Percentiles rank a stretch among this genome's conserved stretches.
Conservation (phyloP, 1,284 basidiomycete species). For the Phlebopus sp. region DNA sequence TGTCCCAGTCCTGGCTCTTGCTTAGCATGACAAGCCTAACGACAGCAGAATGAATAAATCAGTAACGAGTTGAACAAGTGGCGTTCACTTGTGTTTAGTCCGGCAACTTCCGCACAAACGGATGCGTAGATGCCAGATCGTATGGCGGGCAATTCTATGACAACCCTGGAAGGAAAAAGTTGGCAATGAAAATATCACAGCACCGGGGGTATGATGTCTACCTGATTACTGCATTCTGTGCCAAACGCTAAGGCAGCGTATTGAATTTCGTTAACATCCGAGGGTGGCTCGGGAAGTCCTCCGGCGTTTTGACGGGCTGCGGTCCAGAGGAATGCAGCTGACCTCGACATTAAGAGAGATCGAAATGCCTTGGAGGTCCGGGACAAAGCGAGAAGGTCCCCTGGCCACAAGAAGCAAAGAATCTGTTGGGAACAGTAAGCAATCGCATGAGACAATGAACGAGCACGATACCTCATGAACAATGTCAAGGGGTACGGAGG, state of each 20-base stretch:
- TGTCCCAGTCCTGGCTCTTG: conserved; percentile 7
- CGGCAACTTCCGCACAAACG: conserved; percentile 28
- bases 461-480: conserved; percentile 20
- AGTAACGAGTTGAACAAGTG: background rate
- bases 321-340: conserved; percentile 27
- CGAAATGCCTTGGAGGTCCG: conserved; percentile 30
- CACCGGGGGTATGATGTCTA: conserved; percentile 1
- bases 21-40: conserved; percentile 21
- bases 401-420: conserved; percentile 24
- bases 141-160: conserved; percentile 25
- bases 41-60: background rate
- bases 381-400: conserved; percentile 30
- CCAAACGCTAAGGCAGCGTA: conserved; percentile 36
- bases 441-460: background rate
- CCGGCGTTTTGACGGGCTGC: conserved; percentile 24
- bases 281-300: conserved; percentile 30
- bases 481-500: conserved; percentile 24
- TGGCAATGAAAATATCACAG: conserved; percentile 1
- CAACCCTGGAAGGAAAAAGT: conserved; percentile 21
- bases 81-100: conserved; percentile 24
- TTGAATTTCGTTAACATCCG: conserved; percentile 30
- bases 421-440: conserved; percentile 19
- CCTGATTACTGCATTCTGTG: conserved; percentile 25
- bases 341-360: conserved; percentile 24
- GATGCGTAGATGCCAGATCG: conserved; percentile 30